Evolutionary conservation across 495 filamentous ascomycete species (phyloP).

Genomic region (Talaromyces borbonicus): DNA sequence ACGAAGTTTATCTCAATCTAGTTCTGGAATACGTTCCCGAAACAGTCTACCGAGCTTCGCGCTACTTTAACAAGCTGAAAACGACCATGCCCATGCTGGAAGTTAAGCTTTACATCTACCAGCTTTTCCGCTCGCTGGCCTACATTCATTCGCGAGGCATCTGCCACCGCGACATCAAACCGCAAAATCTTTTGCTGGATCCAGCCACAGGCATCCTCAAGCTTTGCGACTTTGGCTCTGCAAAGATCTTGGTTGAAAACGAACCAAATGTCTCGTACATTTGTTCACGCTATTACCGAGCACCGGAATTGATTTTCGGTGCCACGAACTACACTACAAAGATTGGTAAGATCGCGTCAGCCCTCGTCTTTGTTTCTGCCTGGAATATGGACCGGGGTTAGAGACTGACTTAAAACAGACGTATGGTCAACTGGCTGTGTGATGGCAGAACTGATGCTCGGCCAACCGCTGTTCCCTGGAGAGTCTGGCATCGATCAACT

Average conservation of each 20-base stretch:
- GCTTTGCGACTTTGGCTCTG: conserved; percentile 97
- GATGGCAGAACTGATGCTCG: conserved; percentile 98
- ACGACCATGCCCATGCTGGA: conserved; percentile 98
- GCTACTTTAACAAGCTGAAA: conserved; percentile 99
- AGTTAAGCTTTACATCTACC: conserved; percentile 99
- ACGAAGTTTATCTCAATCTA: conserved; percentile 97
- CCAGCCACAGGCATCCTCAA: conserved; percentile 86
- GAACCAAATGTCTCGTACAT: conserved; percentile 99
- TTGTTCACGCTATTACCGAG: conserved; percentile 97
- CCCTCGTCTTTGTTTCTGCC: conserved; percentile 10
- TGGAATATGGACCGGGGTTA: conserved; percentile 11
- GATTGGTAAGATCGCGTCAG: conserved; percentile 66
- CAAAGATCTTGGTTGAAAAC: conserved; percentile 97
- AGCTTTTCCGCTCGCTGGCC: conserved; percentile 94
- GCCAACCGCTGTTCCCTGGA: conserved; percentile 96
- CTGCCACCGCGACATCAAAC: conserved; percentile 98
- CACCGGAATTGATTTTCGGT: conserved; percentile 96
- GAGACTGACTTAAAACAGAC: conserved; percentile 48
- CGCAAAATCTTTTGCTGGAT: conserved; percentile 92
- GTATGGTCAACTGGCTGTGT: conserved; percentile 99
- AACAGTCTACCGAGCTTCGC: conserved; percentile 95
- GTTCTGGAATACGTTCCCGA: conserved; percentile 98
- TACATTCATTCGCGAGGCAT: conserved; percentile 99
- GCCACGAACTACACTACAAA: conserved; percentile 99
- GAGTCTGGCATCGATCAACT: conserved; percentile 98